phyloP scores from a whole-genome alignment of 2,329 filamentous ascomycete species.

The Bisporella sp. region DNA sequence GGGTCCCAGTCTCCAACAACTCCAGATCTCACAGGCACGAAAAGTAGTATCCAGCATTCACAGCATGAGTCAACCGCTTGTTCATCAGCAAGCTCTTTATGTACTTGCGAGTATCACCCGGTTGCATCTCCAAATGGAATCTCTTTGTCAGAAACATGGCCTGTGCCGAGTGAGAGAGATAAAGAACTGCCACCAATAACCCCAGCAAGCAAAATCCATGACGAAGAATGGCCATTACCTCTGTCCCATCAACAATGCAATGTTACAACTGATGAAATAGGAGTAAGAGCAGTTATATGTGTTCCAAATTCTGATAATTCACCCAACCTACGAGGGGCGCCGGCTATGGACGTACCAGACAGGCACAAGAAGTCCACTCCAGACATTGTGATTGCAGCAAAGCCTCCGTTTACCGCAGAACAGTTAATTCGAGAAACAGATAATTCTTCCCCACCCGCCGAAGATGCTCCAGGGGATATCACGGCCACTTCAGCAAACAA shows the following conservation, averaged over 20 bases:
- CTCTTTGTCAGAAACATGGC: constrained; percentile 24
- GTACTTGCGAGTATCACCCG: constrained; percentile 29
- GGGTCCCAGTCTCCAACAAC: not conserved
- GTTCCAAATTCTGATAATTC: not conserved
- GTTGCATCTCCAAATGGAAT: constrained; percentile 10
- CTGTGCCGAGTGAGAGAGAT: constrained; percentile 21
- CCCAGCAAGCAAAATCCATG: constrained; percentile 5
- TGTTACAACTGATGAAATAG: not conserved
- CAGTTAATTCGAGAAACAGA: constrained; percentile 43
- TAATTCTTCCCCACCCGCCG: constrained; percentile 41
- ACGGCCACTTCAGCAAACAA: constrained; percentile 25
- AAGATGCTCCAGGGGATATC: constrained; percentile 34
- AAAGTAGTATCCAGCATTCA: not conserved
- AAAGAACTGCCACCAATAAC: constrained; percentile 6
- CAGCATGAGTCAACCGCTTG: constrained; percentile 25
- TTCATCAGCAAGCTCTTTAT: constrained; percentile 40
- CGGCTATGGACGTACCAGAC: no score
- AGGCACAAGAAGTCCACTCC: not conserved
- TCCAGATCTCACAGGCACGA: not conserved
- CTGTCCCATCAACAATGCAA: no score
- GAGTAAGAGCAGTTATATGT: not conserved
- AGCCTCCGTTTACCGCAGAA: constrained; percentile 24
- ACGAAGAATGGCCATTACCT: not conserved
- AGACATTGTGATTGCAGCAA: not conserved
- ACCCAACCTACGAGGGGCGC: not conserved